Evolutionary conservation across 106 monocot genomes (phyloP).

Genomic region (Vanilla planifolia): DNA sequence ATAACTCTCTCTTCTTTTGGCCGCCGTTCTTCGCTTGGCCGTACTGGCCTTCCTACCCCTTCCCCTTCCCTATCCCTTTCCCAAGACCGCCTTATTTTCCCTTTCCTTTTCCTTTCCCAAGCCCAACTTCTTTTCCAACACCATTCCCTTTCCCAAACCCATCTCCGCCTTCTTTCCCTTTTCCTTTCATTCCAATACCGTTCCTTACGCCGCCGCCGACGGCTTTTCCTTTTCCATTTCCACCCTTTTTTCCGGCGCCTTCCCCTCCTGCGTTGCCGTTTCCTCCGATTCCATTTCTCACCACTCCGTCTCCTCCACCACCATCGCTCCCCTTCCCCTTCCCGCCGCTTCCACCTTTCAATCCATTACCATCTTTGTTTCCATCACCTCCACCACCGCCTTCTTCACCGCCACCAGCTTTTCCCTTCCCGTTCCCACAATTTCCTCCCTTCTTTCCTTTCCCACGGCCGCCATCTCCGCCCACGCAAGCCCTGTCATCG

Average conservation of each 20-base stretch:
- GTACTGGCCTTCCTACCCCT: conserved; percentile 29
- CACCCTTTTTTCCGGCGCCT: conserved; percentile 22
- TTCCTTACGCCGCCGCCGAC: conserved; percentile 29
- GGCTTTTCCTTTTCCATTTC: conserved; percentile 22
- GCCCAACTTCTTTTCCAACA: too few relatives aligned
- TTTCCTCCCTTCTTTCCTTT: conserved; percentile 22
- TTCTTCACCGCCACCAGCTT: conserved; percentile 10
- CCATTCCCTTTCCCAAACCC: conserved; percentile 7
- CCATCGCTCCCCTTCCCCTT: conserved; percentile 7
- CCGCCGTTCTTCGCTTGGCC: conserved; percentile 62
- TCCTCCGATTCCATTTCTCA: conserved; percentile 18
- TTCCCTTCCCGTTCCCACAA: conserved; percentile 31
- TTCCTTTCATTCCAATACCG: conserved; percentile 17
- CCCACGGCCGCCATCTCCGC: conserved; percentile 12
- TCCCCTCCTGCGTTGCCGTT: conserved; percentile 30
- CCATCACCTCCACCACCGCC: conserved; percentile 20
- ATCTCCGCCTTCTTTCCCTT: conserved; percentile 25
- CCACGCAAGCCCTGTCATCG: background rate
- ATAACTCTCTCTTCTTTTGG: conserved; percentile 65
- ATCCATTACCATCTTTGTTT: too few relatives aligned
- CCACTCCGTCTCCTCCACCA: conserved; percentile 24
- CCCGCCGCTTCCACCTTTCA: conserved; percentile 6
- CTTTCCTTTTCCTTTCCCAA: conserved; percentile 20
- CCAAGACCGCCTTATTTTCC: conserved; percentile 18
- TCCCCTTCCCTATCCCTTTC: conserved; percentile 22